Evolutionary conservation across 2,329 filamentous ascomycete genomes (phyloP).

Genomic region (Pezizomycotina sp.): DNA sequence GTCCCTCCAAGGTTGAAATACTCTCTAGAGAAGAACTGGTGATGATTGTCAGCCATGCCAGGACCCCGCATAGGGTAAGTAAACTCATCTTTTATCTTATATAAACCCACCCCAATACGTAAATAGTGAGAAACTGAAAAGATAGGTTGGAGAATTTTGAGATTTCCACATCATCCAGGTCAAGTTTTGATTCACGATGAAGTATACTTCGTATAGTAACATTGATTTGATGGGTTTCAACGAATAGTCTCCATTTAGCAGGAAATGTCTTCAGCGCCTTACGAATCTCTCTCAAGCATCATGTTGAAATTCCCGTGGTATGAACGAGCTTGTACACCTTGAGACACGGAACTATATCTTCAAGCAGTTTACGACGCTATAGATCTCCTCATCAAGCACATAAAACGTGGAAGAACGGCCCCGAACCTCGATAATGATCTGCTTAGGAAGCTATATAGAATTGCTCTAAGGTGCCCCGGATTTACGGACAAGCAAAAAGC

Average conservation of each 20-base stretch:
- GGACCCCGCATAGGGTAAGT: constrained; percentile 45
- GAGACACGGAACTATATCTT: constrained; percentile 40
- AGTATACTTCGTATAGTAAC: neutral
- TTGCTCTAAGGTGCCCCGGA: constrained; percentile 42
- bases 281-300: constrained; percentile 49
- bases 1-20: constrained; percentile 33
- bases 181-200: constrained; percentile 7
- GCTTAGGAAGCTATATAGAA: constrained; percentile 36
- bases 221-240: constrained; percentile 1
- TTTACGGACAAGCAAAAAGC: constrained; percentile 44
- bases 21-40: constrained; percentile 46
- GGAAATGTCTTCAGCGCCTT: constrained; percentile 48
- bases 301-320: constrained; percentile 48
- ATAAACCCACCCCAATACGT: neutral
- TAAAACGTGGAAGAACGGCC: constrained; percentile 31
- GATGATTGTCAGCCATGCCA: constrained; percentile 47
- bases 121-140: neutral
- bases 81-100: neutral
- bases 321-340: no score
- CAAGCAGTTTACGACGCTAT: constrained; percentile 37
- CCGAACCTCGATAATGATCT: constrained; percentile 39
- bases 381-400: constrained; percentile 31
- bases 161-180: neutral
- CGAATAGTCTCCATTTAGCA: constrained; percentile 41
- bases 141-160: neutral